Percentiles rank a stretch among this genome's conserved stretches.
Conservation (phyloP, 768 basidiomycete genomes). For the Boletus sp. region DNA sequence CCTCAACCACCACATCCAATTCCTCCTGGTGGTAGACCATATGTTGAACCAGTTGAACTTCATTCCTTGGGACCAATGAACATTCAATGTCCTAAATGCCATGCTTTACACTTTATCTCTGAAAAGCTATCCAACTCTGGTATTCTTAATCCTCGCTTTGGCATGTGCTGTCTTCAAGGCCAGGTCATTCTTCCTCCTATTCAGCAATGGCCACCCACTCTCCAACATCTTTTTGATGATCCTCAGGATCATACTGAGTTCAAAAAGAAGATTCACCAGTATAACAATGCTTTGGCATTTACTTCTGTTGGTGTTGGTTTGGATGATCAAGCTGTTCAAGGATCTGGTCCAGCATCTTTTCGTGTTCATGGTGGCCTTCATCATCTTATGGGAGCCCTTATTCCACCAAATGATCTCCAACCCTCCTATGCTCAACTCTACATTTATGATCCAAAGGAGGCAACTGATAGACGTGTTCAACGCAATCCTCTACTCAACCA, state of each 20-base stretch:
- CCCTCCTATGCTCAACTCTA: background rate
- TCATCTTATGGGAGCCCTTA: background rate
- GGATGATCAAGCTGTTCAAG: background rate
- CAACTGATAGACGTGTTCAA: background rate
- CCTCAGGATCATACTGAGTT: background rate
- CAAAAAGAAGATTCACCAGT: background rate
- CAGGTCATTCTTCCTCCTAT: background rate
- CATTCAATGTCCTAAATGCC: background rate
- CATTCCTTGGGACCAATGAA: background rate
- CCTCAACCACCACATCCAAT: background rate
- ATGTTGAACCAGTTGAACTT: background rate
- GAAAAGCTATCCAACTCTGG: background rate
- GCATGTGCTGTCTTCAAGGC: background rate
- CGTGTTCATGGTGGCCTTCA: background rate
- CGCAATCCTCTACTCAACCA: background rate
- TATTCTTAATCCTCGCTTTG: background rate
- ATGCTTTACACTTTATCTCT: background rate
- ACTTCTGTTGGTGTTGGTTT: slow-evolving; percentile 5
- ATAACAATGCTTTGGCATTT: slow-evolving; percentile 1
- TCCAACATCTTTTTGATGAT: background rate
- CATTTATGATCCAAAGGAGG: background rate
- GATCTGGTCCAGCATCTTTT: background rate
- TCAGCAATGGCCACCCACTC: background rate
- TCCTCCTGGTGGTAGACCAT: background rate
- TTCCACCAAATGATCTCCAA: background rate